phyloP scores from a whole-genome alignment of 2,329 filamentous ascomycete genomes.

The Ustilaginoidea virens region DNA sequence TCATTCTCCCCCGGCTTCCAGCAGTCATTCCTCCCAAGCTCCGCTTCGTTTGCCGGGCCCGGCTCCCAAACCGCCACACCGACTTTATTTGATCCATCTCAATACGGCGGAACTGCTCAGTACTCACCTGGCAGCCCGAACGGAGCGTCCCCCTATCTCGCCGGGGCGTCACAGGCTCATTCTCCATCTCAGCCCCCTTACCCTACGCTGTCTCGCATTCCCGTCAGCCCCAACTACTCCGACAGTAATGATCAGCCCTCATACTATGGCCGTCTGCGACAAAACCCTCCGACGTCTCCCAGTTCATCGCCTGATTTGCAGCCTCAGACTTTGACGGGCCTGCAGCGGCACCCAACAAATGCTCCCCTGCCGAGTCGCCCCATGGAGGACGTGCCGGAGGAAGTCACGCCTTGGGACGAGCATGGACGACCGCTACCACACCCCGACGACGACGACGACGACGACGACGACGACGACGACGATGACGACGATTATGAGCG shows the following conservation, averaged over 20 bases:
- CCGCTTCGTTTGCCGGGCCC: slow-evolving; percentile 13
- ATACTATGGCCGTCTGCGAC: slow-evolving; percentile 28
- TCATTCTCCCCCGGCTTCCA: slow-evolving; percentile 23
- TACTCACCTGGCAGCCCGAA: slow-evolving; percentile 14
- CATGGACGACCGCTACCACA: slow-evolving; percentile 16
- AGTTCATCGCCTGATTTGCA: slow-evolving; percentile 27
- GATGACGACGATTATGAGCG: slow-evolving; percentile 21
- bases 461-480: slow-evolving; percentile 11
- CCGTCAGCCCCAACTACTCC: slow-evolving; percentile 34
- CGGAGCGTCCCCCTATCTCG: slow-evolving; percentile 19
- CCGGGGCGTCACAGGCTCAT: slow-evolving; percentile 4
- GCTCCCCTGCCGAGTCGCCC: slow-evolving; percentile 41
- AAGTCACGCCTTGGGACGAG: slow-evolving; percentile 24
- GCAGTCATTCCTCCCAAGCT: slow-evolving; percentile 20
- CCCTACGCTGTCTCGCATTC: slow-evolving; percentile 35
- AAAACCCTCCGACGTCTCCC: slow-evolving; percentile 34
- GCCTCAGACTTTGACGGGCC: slow-evolving; percentile 26
- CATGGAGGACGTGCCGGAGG: slow-evolving; percentile 27
- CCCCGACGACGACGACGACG: slow-evolving; percentile 17
- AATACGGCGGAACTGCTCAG: slow-evolving; percentile 11
- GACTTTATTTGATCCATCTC: slow-evolving; percentile 18
- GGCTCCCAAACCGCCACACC: slow-evolving; percentile 13
- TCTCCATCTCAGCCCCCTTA: slow-evolving; percentile 28
- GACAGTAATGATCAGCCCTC: slow-evolving; percentile 29
- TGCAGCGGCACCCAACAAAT: slow-evolving; percentile 43